Percentiles rank a stretch among this genome's conserved stretches.
These are phyloP conservation scores for Saccharomycopsis amapae DNA, from an alignment of 805 yeast genomes.

Conservation along the genomic window DNA sequence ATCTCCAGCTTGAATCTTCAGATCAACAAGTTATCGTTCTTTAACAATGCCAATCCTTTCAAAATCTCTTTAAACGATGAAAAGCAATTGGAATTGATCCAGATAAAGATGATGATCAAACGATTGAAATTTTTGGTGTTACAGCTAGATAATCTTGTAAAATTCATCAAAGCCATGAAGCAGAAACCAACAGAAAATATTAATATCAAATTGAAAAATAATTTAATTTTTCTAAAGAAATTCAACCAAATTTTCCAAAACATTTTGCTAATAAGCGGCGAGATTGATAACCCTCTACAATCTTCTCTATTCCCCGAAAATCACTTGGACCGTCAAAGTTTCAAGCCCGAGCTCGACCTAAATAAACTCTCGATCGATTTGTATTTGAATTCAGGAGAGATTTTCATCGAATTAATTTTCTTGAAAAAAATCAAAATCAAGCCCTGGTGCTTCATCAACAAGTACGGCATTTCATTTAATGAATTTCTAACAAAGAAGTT, in stretches of 20 bases:
- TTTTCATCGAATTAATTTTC: constrained; percentile 19
- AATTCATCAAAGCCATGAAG: constrained; percentile 5
- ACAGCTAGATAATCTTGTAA: constrained; percentile 10
- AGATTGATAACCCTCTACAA: constrained; percentile 14
- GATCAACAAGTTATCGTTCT: constrained; percentile 11
- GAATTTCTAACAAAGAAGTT: constrained; percentile 19
- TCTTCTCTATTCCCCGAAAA: constrained; percentile 13
- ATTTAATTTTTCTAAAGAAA: constrained; percentile 16
- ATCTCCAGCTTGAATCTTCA: constrained; percentile 8
- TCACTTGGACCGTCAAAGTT: constrained; percentile 8
- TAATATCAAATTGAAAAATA: constrained; percentile 4
- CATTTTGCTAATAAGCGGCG: not conserved
- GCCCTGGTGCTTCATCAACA: constrained; percentile 22
- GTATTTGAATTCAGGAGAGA: constrained; percentile 19
- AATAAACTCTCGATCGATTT: constrained; percentile 17
- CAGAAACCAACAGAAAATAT: not conserved
- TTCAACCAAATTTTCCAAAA: constrained; percentile 17
- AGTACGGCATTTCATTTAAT: constrained; percentile 15
- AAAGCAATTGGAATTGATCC: constrained; percentile 9
- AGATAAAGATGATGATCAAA: constrained; percentile 10
- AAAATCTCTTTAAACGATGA: constrained; percentile 9
- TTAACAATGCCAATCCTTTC: constrained; percentile 13
- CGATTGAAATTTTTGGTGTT: constrained; percentile 7
- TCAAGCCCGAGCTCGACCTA: constrained; percentile 13
- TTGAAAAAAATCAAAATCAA: constrained; percentile 14